phyloP scores from a whole-genome alignment of 768 basidiomycete species.

The Russula griseocarnosa region DNA sequence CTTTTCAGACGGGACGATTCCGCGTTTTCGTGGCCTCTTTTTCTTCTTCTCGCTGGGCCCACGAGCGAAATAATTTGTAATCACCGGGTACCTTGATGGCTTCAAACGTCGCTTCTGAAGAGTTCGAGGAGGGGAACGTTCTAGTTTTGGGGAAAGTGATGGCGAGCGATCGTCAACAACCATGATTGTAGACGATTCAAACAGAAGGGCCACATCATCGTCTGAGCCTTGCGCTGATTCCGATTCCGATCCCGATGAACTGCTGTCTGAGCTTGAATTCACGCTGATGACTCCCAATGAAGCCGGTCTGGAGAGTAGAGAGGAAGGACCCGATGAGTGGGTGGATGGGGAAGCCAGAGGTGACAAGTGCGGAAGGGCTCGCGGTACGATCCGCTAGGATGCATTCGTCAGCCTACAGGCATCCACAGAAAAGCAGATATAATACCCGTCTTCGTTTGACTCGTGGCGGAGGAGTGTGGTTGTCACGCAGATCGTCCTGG shows the following conservation, averaged over 20 bases:
- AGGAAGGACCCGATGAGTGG: not conserved
- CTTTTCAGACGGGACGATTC: constrained; percentile 2
- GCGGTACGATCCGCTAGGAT: constrained; percentile 10
- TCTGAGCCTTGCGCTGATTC: not conserved
- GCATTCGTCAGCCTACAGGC: not conserved
- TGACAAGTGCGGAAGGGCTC: constrained; percentile 11
- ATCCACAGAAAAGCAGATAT: not conserved
- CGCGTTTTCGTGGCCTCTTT: constrained; percentile 8
- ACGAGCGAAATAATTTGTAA: constrained; percentile 18
- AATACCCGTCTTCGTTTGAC: constrained; percentile 19
- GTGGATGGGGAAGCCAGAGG: constrained; percentile 6
- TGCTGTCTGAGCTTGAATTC: not conserved
- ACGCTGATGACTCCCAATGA: constrained; percentile 6
- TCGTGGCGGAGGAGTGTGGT: not conserved
- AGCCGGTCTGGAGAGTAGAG: not conserved
- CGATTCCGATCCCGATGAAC: constrained; percentile 1
- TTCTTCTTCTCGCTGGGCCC: not conserved
- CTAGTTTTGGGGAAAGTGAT: not conserved
- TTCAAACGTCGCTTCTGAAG: constrained; percentile 6
- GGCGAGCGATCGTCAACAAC: constrained; percentile 10
- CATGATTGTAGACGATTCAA: constrained; percentile 7
- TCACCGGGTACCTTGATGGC: constrained; percentile 10
- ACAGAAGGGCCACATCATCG: not conserved
- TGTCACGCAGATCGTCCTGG: not conserved
- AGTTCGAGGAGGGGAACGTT: constrained; percentile 1